phyloP scores from a whole-genome alignment of 2,329 filamentous ascomycete genomes.

The Cytospora leucostoma region DNA sequence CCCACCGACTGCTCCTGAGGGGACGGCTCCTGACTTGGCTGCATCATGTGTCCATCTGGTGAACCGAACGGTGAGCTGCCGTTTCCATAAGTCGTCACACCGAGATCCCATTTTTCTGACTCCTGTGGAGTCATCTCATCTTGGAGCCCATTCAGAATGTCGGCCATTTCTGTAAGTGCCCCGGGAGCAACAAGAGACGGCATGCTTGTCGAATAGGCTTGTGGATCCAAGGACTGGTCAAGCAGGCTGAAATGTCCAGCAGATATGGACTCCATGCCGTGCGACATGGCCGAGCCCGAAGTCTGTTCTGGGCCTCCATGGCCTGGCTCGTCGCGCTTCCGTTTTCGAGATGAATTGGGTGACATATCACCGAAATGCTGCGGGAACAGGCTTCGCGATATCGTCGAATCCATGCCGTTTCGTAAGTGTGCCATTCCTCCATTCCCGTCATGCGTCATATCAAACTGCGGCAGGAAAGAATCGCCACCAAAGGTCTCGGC shows the following conservation, averaged over 20 bases:
- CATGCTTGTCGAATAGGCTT: conserved; percentile 1
- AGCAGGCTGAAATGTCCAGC: conserved; percentile 8
- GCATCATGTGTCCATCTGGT: background rate
- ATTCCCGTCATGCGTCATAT: conserved; percentile 8
- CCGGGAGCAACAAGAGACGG: conserved; percentile 9
- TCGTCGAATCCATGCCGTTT: conserved; percentile 15
- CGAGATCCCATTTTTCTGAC: background rate
- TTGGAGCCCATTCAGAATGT: conserved; percentile 15
- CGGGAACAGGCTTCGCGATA: conserved; percentile 17
- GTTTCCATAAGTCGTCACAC: background rate
- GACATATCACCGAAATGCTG: conserved; percentile 3
- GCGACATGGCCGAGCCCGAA: conserved; percentile 1
- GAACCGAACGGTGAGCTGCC: background rate
- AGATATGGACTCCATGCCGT: background rate
- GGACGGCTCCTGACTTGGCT: background rate
- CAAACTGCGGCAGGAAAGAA: conserved; percentile 11
- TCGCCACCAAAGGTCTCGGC: conserved; percentile 4
- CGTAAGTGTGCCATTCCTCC: conserved; percentile 10
- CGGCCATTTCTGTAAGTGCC: conserved; percentile 15
- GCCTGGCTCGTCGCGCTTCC: conserved; percentile 13
- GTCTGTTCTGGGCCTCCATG: background rate
- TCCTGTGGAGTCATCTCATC: conserved; percentile 2
- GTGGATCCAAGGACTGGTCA: conserved; percentile 4
- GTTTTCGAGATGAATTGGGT: conserved; percentile 9
- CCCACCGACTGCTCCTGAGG: conserved; percentile 7